Evolutionary conservation across 169 alveolate genomes (phyloP).

Genomic region (Hepatocystis sp.): DNA sequence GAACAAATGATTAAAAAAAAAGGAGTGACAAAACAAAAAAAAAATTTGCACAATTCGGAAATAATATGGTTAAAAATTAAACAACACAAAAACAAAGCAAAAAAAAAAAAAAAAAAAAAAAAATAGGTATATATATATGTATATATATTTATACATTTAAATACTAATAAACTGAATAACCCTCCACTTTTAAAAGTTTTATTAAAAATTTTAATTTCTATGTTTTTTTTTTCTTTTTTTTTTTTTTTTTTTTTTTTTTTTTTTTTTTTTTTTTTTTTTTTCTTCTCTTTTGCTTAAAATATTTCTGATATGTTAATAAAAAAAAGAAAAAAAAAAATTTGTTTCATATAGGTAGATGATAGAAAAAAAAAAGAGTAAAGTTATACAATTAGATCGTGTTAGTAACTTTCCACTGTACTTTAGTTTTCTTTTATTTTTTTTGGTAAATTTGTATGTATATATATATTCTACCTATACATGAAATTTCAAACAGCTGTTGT

Average conservation of each 20-base stretch:
- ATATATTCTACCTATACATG: constrained; percentile 9
- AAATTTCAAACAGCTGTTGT: constrained; percentile 42
- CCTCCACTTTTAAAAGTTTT: neutral
- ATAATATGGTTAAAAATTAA: neutral
- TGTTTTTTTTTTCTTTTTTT: constrained; percentile 1
- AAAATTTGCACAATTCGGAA: neutral
- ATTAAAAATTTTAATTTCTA: neutral
- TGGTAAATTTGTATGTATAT: constrained; percentile 1
- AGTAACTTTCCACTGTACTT: too few species aligned
- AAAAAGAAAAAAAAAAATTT: constrained; percentile 4
- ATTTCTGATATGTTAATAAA: constrained; percentile 11
- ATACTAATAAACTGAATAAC: neutral
- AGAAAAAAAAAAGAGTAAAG: neutral
- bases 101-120: neutral
- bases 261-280: neutral
- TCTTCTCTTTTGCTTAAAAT: constrained; percentile 17
- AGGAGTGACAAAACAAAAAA: neutral
- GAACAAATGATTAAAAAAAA: neutral
- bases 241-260: too few species aligned
- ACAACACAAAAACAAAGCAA: neutral
- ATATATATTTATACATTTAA: constrained; percentile 4
- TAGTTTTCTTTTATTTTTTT: too few species aligned
- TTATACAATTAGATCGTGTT: too few species aligned
- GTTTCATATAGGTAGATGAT: neutral
- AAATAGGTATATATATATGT: too few species aligned